Evolutionary conservation across 345 rosid species (phyloP).

Genomic region (Eutrema japonicum): DNA sequence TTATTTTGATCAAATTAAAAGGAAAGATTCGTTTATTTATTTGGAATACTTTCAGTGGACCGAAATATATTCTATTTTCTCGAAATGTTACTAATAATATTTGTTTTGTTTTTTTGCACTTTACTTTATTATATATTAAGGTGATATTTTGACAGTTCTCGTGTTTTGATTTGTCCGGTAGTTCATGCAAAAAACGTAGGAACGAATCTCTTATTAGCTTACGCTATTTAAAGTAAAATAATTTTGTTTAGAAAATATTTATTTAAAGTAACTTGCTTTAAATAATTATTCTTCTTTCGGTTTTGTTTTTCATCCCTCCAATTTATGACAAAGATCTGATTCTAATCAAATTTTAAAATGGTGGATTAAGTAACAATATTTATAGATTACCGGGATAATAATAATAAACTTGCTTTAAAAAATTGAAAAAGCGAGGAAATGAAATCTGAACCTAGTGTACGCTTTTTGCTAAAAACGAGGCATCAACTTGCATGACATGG

Average conservation of each 20-base stretch:
- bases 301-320: slow-evolving; percentile 19
- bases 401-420: background rate
- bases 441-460: slow-evolving; percentile 14
- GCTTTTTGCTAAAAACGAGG: slow-evolving; percentile 26
- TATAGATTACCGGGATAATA: slow-evolving; percentile 13
- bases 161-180: slow-evolving; percentile 32
- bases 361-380: background rate
- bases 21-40: background rate
- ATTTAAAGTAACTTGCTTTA: slow-evolving; percentile 13
- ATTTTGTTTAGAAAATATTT: no score
- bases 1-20: no score
- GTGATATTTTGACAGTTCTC: slow-evolving; percentile 12
- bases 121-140: background rate
- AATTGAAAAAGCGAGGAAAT: slow-evolving; percentile 5
- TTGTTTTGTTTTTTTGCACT: background rate
- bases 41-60: slow-evolving; percentile 21
- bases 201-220: slow-evolving; percentile 37
- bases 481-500: slow-evolving; percentile 38
- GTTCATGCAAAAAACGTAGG: slow-evolving; percentile 41
- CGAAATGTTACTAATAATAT: background rate
- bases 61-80: slow-evolving; percentile 14
- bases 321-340: slow-evolving; percentile 40
- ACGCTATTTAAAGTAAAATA: slow-evolving; percentile 26
- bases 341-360: background rate
- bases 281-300: slow-evolving; percentile 24